Conservation (phyloP, 495 filamentous ascomycete genomes). For the Stereocaulon alpinum region DNA sequence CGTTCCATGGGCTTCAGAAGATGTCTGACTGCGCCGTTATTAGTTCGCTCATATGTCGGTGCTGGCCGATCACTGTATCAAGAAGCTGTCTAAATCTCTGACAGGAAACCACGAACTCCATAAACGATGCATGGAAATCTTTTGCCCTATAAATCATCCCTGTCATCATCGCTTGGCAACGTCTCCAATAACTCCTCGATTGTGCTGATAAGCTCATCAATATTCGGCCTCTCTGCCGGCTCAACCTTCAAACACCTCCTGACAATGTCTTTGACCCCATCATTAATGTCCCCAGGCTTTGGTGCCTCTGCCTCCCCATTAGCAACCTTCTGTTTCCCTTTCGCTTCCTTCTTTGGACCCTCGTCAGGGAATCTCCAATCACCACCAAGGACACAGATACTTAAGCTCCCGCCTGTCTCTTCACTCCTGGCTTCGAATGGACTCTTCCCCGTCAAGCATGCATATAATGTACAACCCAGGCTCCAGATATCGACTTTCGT, state of each 20-base stretch:
- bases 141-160: slow-evolving; percentile 4
- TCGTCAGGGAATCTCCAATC: slow-evolving; percentile 95
- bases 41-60: not conserved
- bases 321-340: slow-evolving; percentile 47
- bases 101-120: not conserved
- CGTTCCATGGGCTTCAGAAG: not conserved
- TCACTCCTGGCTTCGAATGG: slow-evolving; percentile 93
- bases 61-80: not conserved
- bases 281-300: slow-evolving; percentile 47
- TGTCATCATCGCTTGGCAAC: slow-evolving; percentile 54
- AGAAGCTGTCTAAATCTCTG: not conserved
- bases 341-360: slow-evolving; percentile 38
- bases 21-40: not conserved
- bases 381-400: slow-evolving; percentile 80
- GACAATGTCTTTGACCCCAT: slow-evolving; percentile 73
- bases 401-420: slow-evolving; percentile 88
- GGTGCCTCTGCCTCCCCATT: slow-evolving; percentile 26
- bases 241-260: slow-evolving; percentile 86
- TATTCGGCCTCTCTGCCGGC: slow-evolving; percentile 79
- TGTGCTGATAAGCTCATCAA: slow-evolving; percentile 75
- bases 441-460: slow-evolving; percentile 88
- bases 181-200: slow-evolving; percentile 64
- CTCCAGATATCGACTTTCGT: slow-evolving; percentile 99
- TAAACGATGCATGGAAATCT: not conserved
- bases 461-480: slow-evolving; percentile 89